These are phyloP conservation scores for Nymphaea colorata DNA, from an alignment of 164 flowering plant genomes.

Conservation along the genomic window DNA sequence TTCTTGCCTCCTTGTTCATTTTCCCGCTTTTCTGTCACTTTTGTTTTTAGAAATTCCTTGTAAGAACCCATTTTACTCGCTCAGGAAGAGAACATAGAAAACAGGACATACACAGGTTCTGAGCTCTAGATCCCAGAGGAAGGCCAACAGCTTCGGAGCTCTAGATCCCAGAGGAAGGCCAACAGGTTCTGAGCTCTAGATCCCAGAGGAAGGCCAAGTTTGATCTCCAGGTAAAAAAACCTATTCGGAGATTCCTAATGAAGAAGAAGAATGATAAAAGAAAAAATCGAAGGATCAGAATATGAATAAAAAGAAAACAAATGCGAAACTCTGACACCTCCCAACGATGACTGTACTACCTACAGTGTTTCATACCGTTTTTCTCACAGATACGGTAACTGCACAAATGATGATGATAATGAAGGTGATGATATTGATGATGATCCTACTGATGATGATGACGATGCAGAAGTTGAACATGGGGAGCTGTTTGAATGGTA, in stretches of 20 bases:
- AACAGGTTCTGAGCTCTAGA: neutral
- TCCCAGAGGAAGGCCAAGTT: slow-evolving; percentile 35
- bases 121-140: slow-evolving; percentile 7
- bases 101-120: neutral
- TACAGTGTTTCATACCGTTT: slow-evolving; percentile 41
- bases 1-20: neutral
- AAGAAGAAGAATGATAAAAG: slow-evolving; percentile 3
- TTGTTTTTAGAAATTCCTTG: slow-evolving; percentile 10
- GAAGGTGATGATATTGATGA: slow-evolving; percentile 38
- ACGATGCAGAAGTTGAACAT: slow-evolving; percentile 3
- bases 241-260: slow-evolving; percentile 15
- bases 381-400: slow-evolving; percentile 73
- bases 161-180: slow-evolving; percentile 11
- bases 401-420: slow-evolving; percentile 55
- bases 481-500: neutral
- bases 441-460: slow-evolving; percentile 18
- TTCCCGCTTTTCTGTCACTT: slow-evolving; percentile 5
- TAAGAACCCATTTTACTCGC: slow-evolving; percentile 13
- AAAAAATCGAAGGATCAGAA: slow-evolving; percentile 7
- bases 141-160: neutral
- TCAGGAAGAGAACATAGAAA: neutral
- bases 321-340: slow-evolving; percentile 14
- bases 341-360: slow-evolving; percentile 34
- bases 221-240: slow-evolving; percentile 32
- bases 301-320: slow-evolving; percentile 17